A percentile compares a stretch with the other conserved stretches of the same genome.
Conservation (phyloP, 208 protist genomes). For the Wallacemonas sp. region DNA sequence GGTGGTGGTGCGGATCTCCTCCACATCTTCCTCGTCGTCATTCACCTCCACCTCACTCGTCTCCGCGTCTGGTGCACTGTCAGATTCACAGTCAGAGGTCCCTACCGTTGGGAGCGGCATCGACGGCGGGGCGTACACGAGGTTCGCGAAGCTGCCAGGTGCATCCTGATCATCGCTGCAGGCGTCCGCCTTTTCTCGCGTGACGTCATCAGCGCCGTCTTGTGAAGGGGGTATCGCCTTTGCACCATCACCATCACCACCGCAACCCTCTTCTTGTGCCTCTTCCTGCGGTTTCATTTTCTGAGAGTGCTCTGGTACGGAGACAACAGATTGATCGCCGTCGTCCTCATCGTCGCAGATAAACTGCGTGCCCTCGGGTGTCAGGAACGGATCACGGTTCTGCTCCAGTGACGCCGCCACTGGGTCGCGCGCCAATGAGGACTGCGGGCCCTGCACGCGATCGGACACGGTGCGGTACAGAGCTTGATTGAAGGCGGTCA, state of each 20-base stretch:
- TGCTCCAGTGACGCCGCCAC: too few relatives aligned
- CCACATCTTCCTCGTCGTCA: too few relatives aligned
- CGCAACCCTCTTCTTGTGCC: too few relatives aligned
- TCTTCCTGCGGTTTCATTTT: neutral
- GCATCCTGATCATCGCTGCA: neutral
- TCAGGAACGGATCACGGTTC: conserved; percentile 10
- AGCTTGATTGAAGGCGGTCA: neutral
- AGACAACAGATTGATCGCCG: conserved; percentile 1
- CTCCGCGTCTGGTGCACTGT: too few relatives aligned
- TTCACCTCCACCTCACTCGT: neutral
- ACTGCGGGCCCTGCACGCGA: neutral
- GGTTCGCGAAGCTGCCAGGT: conserved; percentile 2
- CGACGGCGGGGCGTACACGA: conserved; percentile 18
- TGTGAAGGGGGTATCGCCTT: too few relatives aligned
- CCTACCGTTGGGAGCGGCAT: neutral
- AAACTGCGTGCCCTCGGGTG: neutral
- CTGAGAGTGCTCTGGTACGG: neutral
- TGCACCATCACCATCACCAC: too few relatives aligned
- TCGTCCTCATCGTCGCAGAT: conserved; percentile 3
- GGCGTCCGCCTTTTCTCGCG: too few relatives aligned
- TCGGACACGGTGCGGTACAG: conserved; percentile 2
- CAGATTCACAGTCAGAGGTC: neutral
- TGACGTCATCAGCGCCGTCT: too few relatives aligned
- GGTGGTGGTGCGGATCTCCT: too few relatives aligned
- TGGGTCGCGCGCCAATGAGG: neutral